phyloP scores from a whole-genome alignment of 805 yeast species.

The Isabelozyma rhagii region DNA sequence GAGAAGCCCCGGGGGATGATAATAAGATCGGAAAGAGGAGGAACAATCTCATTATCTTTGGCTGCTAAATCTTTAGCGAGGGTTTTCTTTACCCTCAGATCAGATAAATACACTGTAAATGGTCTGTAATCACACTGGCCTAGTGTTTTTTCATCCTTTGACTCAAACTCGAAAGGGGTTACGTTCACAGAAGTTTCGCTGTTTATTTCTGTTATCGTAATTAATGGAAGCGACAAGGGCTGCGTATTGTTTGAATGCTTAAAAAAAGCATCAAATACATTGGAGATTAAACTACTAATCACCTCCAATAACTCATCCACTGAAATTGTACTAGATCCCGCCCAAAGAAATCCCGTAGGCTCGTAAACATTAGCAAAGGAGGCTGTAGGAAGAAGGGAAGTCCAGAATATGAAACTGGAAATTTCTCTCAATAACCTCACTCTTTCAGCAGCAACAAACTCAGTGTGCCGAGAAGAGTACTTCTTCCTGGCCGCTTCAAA shows the following conservation, averaged over 20 bases:
- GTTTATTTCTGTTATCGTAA: not conserved
- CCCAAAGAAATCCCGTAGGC: constrained; percentile 19
- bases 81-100: constrained; percentile 9
- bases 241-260: not conserved
- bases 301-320: constrained; percentile 6
- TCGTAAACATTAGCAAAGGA: constrained; percentile 19
- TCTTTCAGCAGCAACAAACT: constrained; percentile 41
- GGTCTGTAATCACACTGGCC: constrained; percentile 4
- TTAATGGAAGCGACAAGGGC: not conserved
- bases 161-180: not conserved
- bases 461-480: constrained; percentile 34
- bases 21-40: constrained; percentile 12
- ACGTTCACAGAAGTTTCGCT: not conserved
- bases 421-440: constrained; percentile 35
- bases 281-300: constrained; percentile 13
- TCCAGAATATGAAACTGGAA: constrained; percentile 29
- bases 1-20: constrained; percentile 8
- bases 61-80: constrained; percentile 1
- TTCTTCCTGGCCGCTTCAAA: constrained; percentile 32
- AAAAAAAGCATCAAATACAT: constrained; percentile 15
- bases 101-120: constrained; percentile 14
- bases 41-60: constrained; percentile 5
- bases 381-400: constrained; percentile 17
- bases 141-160: not conserved
- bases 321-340: constrained; percentile 1